These are phyloP conservation scores for Petasospora fabianii DNA, from an alignment of 1,139 yeast species.

Conservation along the genomic window DNA sequence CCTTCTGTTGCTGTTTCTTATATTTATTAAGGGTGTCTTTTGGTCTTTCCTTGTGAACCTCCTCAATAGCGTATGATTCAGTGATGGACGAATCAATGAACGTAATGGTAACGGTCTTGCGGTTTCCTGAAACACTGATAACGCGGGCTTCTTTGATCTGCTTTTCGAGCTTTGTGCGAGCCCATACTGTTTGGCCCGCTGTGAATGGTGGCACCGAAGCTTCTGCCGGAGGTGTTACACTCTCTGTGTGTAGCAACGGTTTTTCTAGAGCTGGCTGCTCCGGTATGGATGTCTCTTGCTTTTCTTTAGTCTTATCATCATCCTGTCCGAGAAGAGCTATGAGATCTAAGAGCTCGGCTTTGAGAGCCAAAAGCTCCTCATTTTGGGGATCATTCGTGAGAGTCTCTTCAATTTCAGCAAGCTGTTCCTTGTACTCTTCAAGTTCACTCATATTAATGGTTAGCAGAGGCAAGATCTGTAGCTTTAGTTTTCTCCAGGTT, in stretches of 20 bases:
- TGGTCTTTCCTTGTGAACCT: conserved; percentile 15
- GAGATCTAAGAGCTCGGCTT: conserved; percentile 31
- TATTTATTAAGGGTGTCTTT: conserved; percentile 11
- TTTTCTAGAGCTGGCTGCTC: too few relatives aligned
- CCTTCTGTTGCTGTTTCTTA: conserved; percentile 12
- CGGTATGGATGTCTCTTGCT: too few relatives aligned
- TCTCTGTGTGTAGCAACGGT: too few relatives aligned
- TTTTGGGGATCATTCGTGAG: conserved; percentile 31
- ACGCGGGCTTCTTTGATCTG: conserved; percentile 15
- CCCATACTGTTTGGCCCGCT: conserved; percentile 17
- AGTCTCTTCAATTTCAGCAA: conserved; percentile 30
- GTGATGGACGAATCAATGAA: conserved; percentile 10
- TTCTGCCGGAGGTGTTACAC: too few relatives aligned
- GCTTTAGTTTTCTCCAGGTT: neutral
- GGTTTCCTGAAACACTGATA: conserved; percentile 21
- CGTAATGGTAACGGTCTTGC: conserved; percentile 15
- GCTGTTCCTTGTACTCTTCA: conserved; percentile 32
- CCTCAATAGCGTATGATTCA: conserved; percentile 13
- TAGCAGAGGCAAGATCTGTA: too few relatives aligned
- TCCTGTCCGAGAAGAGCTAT: conserved; percentile 27
- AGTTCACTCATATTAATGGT: conserved; percentile 30
- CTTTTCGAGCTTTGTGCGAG: conserved; percentile 12
- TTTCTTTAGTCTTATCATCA: conserved; percentile 8
- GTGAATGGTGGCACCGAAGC: conserved; percentile 6
- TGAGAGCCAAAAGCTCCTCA: conserved; percentile 29